phyloP scores from a whole-genome alignment of 2,329 filamentous ascomycete species.

The Colletotrichum sp. region DNA sequence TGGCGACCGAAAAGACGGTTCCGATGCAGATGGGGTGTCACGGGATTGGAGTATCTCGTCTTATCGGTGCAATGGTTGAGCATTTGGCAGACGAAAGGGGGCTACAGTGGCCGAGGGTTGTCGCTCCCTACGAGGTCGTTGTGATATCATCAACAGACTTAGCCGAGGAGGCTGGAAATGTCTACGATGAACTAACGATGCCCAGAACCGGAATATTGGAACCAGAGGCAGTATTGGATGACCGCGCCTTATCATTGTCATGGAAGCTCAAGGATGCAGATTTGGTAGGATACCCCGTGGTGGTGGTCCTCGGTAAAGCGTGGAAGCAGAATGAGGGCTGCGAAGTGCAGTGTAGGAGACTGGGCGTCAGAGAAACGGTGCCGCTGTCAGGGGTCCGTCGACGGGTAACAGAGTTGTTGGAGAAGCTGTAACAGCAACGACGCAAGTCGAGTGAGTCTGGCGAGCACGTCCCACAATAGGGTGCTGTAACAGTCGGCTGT shows the following conservation, averaged over 20 bases:
- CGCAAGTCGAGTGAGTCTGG: not conserved
- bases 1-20: not conserved
- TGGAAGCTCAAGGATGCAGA: slow-evolving; percentile 95
- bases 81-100: slow-evolving; percentile 74
- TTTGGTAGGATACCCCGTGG: slow-evolving; percentile 83
- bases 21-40: slow-evolving; percentile 94
- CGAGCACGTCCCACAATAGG: not conserved
- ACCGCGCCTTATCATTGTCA: slow-evolving; percentile 69
- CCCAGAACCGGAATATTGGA: not conserved
- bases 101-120: slow-evolving; percentile 84
- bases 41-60: slow-evolving; percentile 89
- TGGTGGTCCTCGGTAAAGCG: slow-evolving; percentile 77
- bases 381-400: slow-evolving; percentile 50
- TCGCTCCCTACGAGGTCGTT: slow-evolving; percentile 83
- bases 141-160: slow-evolving; percentile 61
- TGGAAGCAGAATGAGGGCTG: slow-evolving; percentile 66
- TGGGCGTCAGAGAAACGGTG: slow-evolving; percentile 67
- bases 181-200: slow-evolving; percentile 67
- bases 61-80: slow-evolving; percentile 86
- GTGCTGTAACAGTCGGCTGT: not conserved
- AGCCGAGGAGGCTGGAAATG: slow-evolving; percentile 52
- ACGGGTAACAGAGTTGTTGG: slow-evolving; percentile 52
- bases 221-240: slow-evolving; percentile 76
- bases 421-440: slow-evolving; percentile 46
- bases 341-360: slow-evolving; percentile 79